Evolutionary conservation across 169 alveolate species (phyloP).

Genomic region (Ichthyophthirius multifiliis): DNA sequence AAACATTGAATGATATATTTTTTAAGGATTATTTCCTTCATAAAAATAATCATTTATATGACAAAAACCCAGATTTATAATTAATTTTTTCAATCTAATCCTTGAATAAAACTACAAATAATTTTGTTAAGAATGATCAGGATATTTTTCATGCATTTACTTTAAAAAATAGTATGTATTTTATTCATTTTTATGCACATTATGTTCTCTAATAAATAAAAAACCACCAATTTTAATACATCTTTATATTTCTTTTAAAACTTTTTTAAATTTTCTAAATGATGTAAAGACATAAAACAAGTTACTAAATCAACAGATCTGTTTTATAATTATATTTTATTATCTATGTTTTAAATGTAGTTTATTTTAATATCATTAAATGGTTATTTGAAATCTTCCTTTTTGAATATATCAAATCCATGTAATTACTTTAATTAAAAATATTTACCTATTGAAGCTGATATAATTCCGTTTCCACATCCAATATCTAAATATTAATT

Average conservation of each 20-base stretch:
- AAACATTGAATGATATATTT: no score
- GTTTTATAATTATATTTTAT: background rate
- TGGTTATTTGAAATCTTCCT: background rate
- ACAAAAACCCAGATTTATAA: no score
- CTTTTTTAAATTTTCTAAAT: background rate
- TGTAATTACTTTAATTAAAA: background rate
- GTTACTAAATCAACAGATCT: background rate
- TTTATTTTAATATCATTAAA: background rate
- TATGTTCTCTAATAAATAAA: background rate
- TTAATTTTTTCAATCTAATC: no score
- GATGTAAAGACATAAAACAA: constrained; percentile 4
- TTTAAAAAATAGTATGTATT: no score
- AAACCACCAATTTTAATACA: background rate
- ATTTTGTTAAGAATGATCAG: no score
- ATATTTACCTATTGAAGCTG: background rate
- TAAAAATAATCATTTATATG: no score
- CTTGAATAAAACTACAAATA: no score
- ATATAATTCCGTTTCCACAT: background rate
- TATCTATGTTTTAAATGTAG: background rate
- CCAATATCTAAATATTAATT: constrained; percentile 4
- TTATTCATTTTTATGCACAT: no score
- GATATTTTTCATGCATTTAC: no score
- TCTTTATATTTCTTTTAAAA: background rate
- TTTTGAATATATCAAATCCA: background rate
- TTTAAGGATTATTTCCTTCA: no score